These are phyloP conservation scores for Neostapfia colusana DNA, from an alignment of 176 grass and related monocot genomes.

Conservation along the genomic window DNA sequence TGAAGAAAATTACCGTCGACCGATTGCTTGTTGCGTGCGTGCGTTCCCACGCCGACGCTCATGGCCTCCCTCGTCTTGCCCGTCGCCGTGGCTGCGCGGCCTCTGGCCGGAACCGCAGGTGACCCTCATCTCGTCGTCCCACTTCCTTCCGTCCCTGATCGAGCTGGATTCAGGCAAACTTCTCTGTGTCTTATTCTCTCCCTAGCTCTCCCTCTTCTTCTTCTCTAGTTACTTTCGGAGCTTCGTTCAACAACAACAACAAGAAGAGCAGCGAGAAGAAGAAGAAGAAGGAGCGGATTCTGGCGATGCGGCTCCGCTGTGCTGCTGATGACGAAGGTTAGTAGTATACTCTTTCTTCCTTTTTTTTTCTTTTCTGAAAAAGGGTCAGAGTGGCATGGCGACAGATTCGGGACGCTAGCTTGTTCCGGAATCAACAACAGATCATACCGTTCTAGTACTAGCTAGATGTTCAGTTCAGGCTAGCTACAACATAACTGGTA, in stretches of 20 bases:
- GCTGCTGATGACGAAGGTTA: constrained; percentile 41
- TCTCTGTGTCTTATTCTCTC: neutral
- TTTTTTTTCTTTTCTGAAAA: neutral
- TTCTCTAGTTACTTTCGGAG: constrained; percentile 29
- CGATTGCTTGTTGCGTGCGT: too few relatives aligned
- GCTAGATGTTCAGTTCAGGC: too few relatives aligned
- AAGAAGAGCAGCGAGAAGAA: too few relatives aligned
- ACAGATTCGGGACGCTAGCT: too few relatives aligned
- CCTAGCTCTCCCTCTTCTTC: neutral
- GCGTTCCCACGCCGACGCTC: constrained; percentile 8
- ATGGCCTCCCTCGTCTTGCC: constrained; percentile 35
- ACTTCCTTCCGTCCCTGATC: neutral
- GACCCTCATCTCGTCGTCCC: neutral
- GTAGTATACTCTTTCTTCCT: neutral
- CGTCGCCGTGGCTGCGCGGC: neutral
- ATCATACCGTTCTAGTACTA: too few relatives aligned
- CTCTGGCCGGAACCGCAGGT: constrained; percentile 14
- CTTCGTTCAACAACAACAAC: neutral
- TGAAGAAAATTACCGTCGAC: constrained; percentile 27
- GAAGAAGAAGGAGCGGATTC: constrained; percentile 17
- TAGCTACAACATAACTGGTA: neutral
- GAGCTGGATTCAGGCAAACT: neutral
- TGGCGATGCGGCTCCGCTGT: constrained; percentile 11
- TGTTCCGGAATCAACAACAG: neutral
- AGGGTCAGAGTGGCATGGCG: too few relatives aligned